Percentiles rank a stretch among this genome's conserved stretches.
phyloP scores from a whole-genome alignment of 2,329 filamentous ascomycete genomes.

The Trichothecium roseum region DNA sequence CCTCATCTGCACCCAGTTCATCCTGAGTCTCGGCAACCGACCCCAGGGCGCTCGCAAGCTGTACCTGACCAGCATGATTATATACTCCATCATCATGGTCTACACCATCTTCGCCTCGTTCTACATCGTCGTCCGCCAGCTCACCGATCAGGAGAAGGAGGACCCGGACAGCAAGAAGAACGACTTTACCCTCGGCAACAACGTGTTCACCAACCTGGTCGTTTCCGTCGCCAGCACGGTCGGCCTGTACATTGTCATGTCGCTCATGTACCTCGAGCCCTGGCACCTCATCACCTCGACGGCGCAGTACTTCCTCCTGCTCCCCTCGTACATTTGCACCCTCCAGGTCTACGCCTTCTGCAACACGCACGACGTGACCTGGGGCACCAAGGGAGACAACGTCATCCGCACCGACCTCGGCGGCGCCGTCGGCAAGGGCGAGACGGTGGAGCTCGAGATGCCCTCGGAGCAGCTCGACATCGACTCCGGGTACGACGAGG shows the following conservation, averaged over 20 bases:
- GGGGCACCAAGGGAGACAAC: conserved; percentile 98
- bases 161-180: conserved; percentile 9
- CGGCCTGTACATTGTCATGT: conserved; percentile 93
- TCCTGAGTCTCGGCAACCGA: conserved; percentile 89
- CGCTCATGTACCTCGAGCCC: conserved; percentile 89
- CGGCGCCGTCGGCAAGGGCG: conserved; percentile 66
- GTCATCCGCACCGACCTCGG: conserved; percentile 87
- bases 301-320: conserved; percentile 81
- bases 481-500: conserved; percentile 94
- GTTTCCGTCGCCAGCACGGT: conserved; percentile 81
- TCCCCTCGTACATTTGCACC: conserved; percentile 92
- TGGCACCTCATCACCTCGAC: conserved; percentile 98
- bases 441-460: conserved; percentile 92
- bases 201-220: conserved; percentile 90
- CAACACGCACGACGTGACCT: conserved; percentile 97
- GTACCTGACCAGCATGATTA: conserved; percentile 77
- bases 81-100: conserved; percentile 88
- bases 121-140: conserved; percentile 80
- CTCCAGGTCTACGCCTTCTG: conserved; percentile 98
- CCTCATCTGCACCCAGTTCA: conserved; percentile 90
- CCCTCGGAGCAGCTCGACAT: conserved; percentile 96
- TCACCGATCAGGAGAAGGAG: conserved; percentile 38
- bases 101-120: conserved; percentile 87
- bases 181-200: conserved; percentile 59
- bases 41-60: conserved; percentile 90